Conservation (phyloP, 768 basidiomycete species). For the Hortiboletus campestris region DNA sequence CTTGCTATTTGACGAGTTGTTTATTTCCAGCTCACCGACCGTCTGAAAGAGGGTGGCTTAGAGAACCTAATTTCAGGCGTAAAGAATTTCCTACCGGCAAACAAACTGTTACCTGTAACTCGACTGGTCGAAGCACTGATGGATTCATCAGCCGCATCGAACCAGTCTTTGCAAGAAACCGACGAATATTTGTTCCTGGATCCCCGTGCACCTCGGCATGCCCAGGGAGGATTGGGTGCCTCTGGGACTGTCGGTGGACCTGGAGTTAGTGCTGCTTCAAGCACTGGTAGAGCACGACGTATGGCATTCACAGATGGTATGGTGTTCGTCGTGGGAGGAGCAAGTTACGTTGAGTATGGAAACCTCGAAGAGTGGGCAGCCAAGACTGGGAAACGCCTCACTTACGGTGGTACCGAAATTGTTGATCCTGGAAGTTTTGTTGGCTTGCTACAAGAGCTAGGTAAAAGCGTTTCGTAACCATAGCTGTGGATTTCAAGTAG, state of each 20-base stretch:
- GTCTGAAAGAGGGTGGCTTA: constrained; percentile 92
- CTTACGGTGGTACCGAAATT: constrained; percentile 96
- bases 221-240: constrained; percentile 46
- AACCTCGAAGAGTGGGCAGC: constrained; percentile 93
- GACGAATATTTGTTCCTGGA: constrained; percentile 96
- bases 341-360: constrained; percentile 95
- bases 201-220: constrained; percentile 72
- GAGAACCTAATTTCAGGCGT: constrained; percentile 97
- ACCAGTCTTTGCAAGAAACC: constrained; percentile 92
- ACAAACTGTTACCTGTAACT: constrained; percentile 90
- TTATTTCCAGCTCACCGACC: constrained; percentile 75
- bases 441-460: constrained; percentile 61
- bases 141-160: constrained; percentile 93
- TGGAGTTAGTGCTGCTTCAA: constrained; percentile 34
- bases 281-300: constrained; percentile 42
- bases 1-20: background rate
- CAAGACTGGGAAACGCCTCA: constrained; percentile 78
- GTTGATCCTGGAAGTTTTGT: constrained; percentile 87
- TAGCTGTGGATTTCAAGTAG: constrained; percentile 38
- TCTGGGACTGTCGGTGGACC: constrained; percentile 46
- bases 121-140: constrained; percentile 94
- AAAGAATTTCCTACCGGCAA: constrained; percentile 94
- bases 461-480: constrained; percentile 39
- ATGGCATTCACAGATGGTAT: constrained; percentile 88
- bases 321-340: constrained; percentile 95